Conservation (phyloP, 2,329 filamentous ascomycete genomes). For the Macrophomina tecta region DNA sequence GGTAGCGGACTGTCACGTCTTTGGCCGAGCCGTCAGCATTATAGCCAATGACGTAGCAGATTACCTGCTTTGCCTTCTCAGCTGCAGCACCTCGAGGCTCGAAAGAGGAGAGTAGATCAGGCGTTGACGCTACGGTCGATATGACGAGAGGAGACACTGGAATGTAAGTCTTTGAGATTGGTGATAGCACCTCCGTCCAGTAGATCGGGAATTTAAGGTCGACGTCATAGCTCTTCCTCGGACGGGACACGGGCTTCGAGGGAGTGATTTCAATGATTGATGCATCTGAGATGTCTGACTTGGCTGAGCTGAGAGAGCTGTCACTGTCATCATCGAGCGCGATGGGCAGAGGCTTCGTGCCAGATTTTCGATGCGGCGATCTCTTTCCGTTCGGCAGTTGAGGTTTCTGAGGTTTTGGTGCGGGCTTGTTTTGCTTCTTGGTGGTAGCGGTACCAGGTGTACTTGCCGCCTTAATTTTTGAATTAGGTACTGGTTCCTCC, state of each 20-base stretch:
- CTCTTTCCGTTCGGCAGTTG: slow-evolving; percentile 20
- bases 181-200: slow-evolving; percentile 90
- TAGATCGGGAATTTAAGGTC: slow-evolving; percentile 87
- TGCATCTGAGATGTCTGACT: slow-evolving; percentile 53
- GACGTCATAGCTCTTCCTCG: slow-evolving; percentile 66
- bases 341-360: slow-evolving; percentile 47
- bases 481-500: neutral
- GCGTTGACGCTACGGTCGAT: slow-evolving; percentile 51
- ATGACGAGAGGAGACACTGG: slow-evolving; percentile 70
- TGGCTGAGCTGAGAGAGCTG: slow-evolving; percentile 49
- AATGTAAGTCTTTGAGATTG: slow-evolving; percentile 77
- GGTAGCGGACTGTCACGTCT: slow-evolving; percentile 90
- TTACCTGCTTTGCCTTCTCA: slow-evolving; percentile 85
- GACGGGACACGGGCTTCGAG: slow-evolving; percentile 48
- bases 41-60: slow-evolving; percentile 86
- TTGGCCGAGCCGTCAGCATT: slow-evolving; percentile 87
- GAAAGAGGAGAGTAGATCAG: slow-evolving; percentile 71
- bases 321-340: slow-evolving; percentile 57
- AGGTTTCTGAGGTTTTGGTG: slow-evolving; percentile 14
- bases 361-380: slow-evolving; percentile 36
- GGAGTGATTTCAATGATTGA: slow-evolving; percentile 64
- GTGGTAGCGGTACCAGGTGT: neutral
- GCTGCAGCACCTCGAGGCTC: slow-evolving; percentile 84
- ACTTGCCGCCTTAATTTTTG: slow-evolving; percentile 34
- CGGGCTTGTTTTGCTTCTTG: slow-evolving; percentile 6